These are phyloP conservation scores for Boeremia exigua DNA, from an alignment of 2,329 filamentous ascomycete genomes.

Conservation along the genomic window DNA sequence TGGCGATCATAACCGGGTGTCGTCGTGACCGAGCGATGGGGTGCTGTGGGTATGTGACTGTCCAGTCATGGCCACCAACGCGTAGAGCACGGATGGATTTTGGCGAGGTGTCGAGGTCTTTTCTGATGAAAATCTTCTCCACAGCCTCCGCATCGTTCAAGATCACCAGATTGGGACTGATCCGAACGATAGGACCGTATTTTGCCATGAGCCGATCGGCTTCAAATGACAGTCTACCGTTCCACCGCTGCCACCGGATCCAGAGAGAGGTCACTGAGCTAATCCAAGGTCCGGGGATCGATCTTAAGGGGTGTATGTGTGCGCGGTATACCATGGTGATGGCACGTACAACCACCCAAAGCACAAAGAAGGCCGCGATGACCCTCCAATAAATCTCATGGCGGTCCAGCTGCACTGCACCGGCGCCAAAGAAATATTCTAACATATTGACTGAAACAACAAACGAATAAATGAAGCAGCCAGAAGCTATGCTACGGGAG, in stretches of 20 bases:
- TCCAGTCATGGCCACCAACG: constrained; percentile 30
- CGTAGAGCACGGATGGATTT: constrained; percentile 27
- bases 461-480: too few species aligned
- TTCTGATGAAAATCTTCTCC: constrained; percentile 24
- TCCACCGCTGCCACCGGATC: constrained; percentile 30
- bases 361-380: too few species aligned
- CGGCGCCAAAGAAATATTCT: too few species aligned
- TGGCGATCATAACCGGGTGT: constrained; percentile 30
- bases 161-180: constrained; percentile 27
- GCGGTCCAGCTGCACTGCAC: too few species aligned
- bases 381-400: too few species aligned
- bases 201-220: constrained; percentile 26
- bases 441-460: too few species aligned
- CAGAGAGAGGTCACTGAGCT: constrained; percentile 23
- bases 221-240: constrained; percentile 25
- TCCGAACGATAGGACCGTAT: constrained; percentile 28
- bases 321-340: neutral
- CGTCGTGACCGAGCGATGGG: constrained; percentile 22
- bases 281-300: constrained; percentile 27
- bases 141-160: constrained; percentile 26
- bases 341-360: too few species aligned
- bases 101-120: constrained; percentile 28
- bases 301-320: constrained; percentile 18
- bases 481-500: too few species aligned
- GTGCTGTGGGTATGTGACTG: constrained; percentile 30